Conservation (phyloP, 2,329 filamentous ascomycete genomes). For the Botrytis fabae region DNA sequence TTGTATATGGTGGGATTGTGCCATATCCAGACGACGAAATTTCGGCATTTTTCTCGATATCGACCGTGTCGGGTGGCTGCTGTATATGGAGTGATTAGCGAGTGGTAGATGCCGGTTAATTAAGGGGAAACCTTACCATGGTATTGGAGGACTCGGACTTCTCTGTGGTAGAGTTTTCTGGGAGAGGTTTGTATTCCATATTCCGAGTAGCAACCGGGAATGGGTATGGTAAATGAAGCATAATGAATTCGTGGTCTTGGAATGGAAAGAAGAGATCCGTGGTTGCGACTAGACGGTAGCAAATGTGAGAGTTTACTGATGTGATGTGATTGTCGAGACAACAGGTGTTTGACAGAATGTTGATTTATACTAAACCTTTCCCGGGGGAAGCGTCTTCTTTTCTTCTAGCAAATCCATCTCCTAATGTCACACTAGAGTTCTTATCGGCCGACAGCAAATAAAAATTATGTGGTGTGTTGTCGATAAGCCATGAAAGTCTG, state of each 20-base stretch:
- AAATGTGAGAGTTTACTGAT: background rate
- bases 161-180: conserved; percentile 10
- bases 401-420: conserved; percentile 1
- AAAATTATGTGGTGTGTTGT: conserved; percentile 5
- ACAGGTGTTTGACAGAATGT: background rate
- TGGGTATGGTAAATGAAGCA: conserved; percentile 14
- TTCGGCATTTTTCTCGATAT: conserved; percentile 13
- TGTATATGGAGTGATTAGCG: background rate
- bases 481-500: conserved; percentile 22
- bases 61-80: conserved; percentile 15
- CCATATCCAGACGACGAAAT: conserved; percentile 6
- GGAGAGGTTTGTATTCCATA: conserved; percentile 19
- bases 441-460: conserved; percentile 4
- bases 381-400: background rate
- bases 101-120: background rate
- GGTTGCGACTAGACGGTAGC: background rate
- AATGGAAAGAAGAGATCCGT: conserved; percentile 1
- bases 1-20: conserved; percentile 11
- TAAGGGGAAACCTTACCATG: background rate
- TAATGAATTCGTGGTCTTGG: background rate
- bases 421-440: background rate
- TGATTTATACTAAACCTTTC: background rate
- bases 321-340: background rate
- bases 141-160: conserved; percentile 6
- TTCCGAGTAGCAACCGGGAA: background rate